Percentiles rank a stretch among this genome's conserved stretches.
Evolutionary conservation across 2,329 filamentous ascomycete genomes (phyloP).

Genomic region (Fusarium armeniacum): DNA sequence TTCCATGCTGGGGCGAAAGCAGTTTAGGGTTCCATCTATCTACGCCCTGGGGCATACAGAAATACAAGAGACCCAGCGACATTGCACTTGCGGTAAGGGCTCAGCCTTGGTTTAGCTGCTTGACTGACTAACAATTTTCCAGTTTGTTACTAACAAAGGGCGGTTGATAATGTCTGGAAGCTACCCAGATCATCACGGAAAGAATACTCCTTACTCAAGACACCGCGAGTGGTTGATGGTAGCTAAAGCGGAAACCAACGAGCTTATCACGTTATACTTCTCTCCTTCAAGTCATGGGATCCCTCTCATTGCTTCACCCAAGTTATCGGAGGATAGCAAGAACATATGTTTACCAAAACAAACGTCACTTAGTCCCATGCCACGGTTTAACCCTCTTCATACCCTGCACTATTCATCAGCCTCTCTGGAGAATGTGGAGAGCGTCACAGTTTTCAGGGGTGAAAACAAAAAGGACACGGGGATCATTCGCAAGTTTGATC

Average conservation of each 20-base stretch:
- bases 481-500: neutral
- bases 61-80: conserved; percentile 27
- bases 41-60: conserved; percentile 9
- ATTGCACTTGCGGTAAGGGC: conserved; percentile 12
- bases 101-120: accelerated
- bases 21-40: neutral
- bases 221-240: conserved; percentile 2
- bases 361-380: neutral
- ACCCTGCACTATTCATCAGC: conserved; percentile 5
- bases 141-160: conserved; percentile 14
- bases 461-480: neutral
- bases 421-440: neutral
- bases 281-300: conserved; percentile 9
- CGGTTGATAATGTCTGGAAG: conserved; percentile 8
- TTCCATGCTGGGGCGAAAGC: neutral
- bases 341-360: neutral
- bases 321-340: accelerated
- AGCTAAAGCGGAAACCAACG: neutral
- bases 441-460: conserved; percentile 7
- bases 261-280: neutral
- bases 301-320: neutral
- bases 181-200: neutral
- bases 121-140: neutral
- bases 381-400: conserved; percentile 1
- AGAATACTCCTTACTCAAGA: neutral